phyloP scores from a whole-genome alignment of 179 eudicot genomes.

The Camellia oleifera region DNA sequence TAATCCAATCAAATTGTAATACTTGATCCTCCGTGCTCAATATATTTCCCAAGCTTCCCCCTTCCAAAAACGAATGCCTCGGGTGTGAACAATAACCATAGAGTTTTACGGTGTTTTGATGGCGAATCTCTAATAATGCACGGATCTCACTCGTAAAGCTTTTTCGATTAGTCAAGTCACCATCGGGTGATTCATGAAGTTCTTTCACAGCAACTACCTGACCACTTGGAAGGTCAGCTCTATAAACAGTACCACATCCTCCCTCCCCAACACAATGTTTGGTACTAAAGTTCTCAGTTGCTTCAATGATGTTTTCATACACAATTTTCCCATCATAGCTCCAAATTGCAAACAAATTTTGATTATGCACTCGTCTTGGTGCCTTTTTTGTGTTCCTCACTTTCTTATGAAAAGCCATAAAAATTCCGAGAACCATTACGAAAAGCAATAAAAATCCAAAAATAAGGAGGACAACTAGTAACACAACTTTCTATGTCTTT shows the following conservation, averaged over 20 bases:
- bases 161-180: background rate
- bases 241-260: conserved; percentile 27
- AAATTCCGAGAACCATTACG: background rate
- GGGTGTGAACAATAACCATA: background rate
- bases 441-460: background rate
- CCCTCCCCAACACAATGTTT: conserved; percentile 12
- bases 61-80: background rate
- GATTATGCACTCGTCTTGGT: background rate
- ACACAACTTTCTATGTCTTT: conserved; percentile 2
- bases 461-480: background rate
- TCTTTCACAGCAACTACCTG: background rate
- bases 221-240: conserved; percentile 29
- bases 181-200: background rate
- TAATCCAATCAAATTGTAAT: background rate
- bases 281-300: background rate
- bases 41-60: background rate
- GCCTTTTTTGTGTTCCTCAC: background rate
- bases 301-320: background rate
- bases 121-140: background rate
- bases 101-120: background rate
- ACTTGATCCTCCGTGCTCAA: background rate
- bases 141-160: background rate
- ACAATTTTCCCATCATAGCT: conserved; percentile 11
- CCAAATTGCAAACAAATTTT: conserved; percentile 22
- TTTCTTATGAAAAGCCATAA: background rate